Percentiles rank a stretch among this genome's conserved stretches.
Conservation (phyloP, 148 eudicot genomes). For the Fallopia convolvulus region DNA sequence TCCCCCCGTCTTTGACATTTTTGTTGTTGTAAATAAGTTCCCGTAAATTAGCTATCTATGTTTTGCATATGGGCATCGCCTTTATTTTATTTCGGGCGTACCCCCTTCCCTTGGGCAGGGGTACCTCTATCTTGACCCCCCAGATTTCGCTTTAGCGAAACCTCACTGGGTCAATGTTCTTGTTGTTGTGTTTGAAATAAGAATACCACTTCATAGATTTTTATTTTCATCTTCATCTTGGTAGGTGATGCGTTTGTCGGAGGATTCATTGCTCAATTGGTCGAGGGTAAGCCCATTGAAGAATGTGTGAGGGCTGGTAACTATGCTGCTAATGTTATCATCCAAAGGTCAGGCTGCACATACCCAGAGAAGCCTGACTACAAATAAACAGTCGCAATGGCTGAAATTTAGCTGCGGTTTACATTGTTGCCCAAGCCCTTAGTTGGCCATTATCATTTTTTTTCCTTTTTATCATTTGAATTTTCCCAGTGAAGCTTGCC, state of each 20-base stretch:
- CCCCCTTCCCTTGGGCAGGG: too few species aligned
- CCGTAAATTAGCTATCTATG: neutral
- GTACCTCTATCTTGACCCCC: too few species aligned
- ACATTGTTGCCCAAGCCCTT: neutral
- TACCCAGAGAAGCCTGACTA: conserved; percentile 92
- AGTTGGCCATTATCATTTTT: conserved; percentile 1
- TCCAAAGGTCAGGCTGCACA: conserved; percentile 98
- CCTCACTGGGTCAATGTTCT: too few species aligned
- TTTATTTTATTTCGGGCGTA: neutral
- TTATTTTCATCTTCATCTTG: neutral
- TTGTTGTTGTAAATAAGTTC: neutral
- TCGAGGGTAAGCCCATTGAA: conserved; percentile 67
- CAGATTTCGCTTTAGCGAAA: too few species aligned
- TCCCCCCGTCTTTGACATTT: neutral
- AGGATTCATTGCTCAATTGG: conserved; percentile 82
- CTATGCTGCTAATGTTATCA: conserved; percentile 79
- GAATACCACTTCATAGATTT: neutral
- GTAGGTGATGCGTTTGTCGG: conserved; percentile 97
- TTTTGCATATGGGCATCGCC: neutral
- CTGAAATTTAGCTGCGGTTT: neutral
- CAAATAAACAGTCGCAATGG: conserved; percentile 17
- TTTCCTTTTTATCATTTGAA: neutral
- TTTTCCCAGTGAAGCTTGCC: neutral
- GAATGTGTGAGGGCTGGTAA: conserved; percentile 85
- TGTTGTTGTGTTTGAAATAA: neutral